Evolutionary conservation across 169 alveolate species (phyloP).

Genomic region (Plasmodium reichenowi): DNA sequence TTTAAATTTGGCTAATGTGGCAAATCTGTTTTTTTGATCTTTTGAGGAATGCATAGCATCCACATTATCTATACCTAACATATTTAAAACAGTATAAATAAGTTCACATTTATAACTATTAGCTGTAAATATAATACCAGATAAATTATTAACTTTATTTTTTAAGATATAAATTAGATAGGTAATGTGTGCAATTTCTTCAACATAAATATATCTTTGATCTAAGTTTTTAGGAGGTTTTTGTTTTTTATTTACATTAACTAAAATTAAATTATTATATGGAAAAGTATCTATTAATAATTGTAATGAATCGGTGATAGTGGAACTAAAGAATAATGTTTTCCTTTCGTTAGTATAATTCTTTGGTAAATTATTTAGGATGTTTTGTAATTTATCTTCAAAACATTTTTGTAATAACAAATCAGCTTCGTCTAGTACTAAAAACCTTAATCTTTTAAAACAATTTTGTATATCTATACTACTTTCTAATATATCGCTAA

Average conservation of each 20-base stretch:
- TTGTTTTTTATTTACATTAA: slow-evolving; percentile 45
- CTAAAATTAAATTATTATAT: slow-evolving; percentile 21
- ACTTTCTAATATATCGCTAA: slow-evolving; percentile 88
- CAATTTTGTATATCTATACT: slow-evolving; percentile 77
- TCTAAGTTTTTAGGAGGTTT: slow-evolving; percentile 54
- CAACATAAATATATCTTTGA: slow-evolving; percentile 50
- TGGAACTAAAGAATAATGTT: slow-evolving; percentile 98
- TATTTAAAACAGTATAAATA: slow-evolving; percentile 91
- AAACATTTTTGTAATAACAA: slow-evolving; percentile 90
- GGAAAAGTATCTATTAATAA: slow-evolving; percentile 24
- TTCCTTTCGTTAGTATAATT: slow-evolving; percentile 79
- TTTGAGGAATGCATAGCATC: slow-evolving; percentile 96
- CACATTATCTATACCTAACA: slow-evolving; percentile 92
- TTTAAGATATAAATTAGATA: slow-evolving; percentile 45
- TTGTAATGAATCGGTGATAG: slow-evolving; percentile 91
- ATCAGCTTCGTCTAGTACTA: slow-evolving; percentile 99
- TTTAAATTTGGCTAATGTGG: slow-evolving; percentile 95
- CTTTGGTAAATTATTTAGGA: slow-evolving; percentile 85
- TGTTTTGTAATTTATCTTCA: slow-evolving; percentile 85
- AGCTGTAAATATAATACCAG: slow-evolving; percentile 95
- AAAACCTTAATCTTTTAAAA: slow-evolving; percentile 88
- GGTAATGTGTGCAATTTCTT: slow-evolving; percentile 46
- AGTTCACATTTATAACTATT: slow-evolving; percentile 93
- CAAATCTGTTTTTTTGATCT: slow-evolving; percentile 94
- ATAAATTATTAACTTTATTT: slow-evolving; percentile 24